Conservation (phyloP, 2,329 filamentous ascomycete genomes). For the Talaromyces sp. region DNA sequence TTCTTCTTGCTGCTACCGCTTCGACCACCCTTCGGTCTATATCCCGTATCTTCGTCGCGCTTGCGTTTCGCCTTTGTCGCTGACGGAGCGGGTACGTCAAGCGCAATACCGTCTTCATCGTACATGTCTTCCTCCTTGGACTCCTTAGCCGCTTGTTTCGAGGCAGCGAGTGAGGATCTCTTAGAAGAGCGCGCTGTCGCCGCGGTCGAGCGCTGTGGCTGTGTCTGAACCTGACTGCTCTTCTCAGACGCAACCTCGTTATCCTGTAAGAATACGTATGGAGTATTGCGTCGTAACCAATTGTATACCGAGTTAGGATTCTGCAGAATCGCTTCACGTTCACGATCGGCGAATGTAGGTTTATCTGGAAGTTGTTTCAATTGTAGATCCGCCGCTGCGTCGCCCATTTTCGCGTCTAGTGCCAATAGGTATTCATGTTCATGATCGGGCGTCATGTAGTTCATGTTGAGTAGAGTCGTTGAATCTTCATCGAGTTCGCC, state of each 20-base stretch:
- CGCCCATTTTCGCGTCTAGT: slow-evolving; percentile 40
- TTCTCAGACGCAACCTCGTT: slow-evolving; percentile 52
- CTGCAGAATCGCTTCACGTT: slow-evolving; percentile 56
- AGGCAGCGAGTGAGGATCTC: slow-evolving; percentile 33
- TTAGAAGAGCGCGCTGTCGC: slow-evolving; percentile 41
- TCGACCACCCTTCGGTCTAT: slow-evolving; percentile 46
- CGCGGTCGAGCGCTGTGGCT: not conserved
- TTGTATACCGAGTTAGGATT: slow-evolving; percentile 94
- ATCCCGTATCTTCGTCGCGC: slow-evolving; percentile 47
- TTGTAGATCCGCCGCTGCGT: slow-evolving; percentile 51
- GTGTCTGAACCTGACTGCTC: slow-evolving; percentile 22
- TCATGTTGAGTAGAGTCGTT: slow-evolving; percentile 32
- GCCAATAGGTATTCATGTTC: slow-evolving; percentile 43
- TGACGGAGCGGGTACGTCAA: slow-evolving; percentile 32
- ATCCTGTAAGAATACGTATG: slow-evolving; percentile 80
- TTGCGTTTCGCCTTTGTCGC: slow-evolving; percentile 44
- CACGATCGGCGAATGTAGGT: slow-evolving; percentile 49
- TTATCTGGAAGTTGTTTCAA: slow-evolving; percentile 40
- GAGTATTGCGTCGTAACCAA: slow-evolving; percentile 83
- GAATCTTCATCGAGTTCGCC: slow-evolving; percentile 18
- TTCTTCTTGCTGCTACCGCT: slow-evolving; percentile 34
- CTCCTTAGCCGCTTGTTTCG: slow-evolving; percentile 31
- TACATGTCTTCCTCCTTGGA: slow-evolving; percentile 41
- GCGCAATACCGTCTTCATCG: slow-evolving; percentile 42
- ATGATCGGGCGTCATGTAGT: slow-evolving; percentile 44